Conservation (phyloP, 805 yeast species). For the Saccharomycopsis sp. region DNA sequence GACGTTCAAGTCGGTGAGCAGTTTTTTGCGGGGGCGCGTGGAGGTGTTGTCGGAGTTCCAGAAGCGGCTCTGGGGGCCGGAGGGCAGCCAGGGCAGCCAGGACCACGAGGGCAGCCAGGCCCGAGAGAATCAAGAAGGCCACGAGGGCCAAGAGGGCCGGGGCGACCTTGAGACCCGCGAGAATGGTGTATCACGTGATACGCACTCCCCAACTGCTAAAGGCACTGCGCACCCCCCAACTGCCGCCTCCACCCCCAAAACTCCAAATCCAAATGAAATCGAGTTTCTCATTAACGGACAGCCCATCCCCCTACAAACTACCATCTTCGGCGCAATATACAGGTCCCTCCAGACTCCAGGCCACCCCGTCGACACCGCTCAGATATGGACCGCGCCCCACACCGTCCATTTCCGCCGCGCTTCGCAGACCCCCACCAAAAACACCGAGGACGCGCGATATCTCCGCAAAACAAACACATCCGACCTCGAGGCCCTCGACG, state of each 20-base stretch:
- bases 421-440: conserved; percentile 10
- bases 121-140: not conserved
- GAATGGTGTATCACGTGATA: too few species aligned
- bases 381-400: conserved; percentile 55
- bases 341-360: conserved; percentile 36
- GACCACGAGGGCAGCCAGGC: too few species aligned
- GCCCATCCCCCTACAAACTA: conserved; percentile 54
- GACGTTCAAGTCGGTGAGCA: conserved; percentile 45
- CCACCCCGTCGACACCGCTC: conserved; percentile 38
- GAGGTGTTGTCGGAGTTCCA: conserved; percentile 25
- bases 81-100: too few species aligned
- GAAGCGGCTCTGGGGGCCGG: not conserved
- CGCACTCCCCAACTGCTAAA: too few species aligned
- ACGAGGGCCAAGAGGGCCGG: not conserved
- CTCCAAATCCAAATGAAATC: too few species aligned
- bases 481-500: conserved; percentile 28
- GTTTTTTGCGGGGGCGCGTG: conserved; percentile 39
- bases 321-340: conserved; percentile 71
- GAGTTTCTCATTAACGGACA: conserved; percentile 57
- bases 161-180: too few species aligned
- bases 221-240: too few species aligned
- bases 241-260: too few species aligned
- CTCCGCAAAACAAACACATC: conserved; percentile 25
- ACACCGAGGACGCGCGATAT: conserved; percentile 26
- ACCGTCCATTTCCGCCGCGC: conserved; percentile 41